Base-by-base conservation (phyloP, 2,329 filamentous ascomycete genomes). In the Colletotrichum sp. region DNA sequence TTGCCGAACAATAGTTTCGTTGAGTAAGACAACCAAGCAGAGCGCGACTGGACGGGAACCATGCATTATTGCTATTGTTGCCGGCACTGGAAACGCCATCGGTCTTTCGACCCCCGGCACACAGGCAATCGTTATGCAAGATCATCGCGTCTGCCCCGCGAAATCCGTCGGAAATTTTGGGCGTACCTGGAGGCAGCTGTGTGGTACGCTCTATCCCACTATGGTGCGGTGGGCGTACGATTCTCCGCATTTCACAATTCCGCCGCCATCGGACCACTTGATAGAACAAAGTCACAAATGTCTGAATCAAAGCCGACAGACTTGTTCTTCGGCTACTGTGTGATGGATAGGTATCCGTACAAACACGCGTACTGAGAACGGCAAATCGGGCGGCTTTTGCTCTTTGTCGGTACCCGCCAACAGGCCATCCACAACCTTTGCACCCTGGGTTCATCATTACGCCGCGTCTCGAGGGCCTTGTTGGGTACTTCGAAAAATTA, bases 121-220 rank as follows among this genome's bases (percentile, higher is more conserved):
- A 43, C 39, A 61, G 30, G 32, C 55, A 57, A 34, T 32, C 32
- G 26, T 69, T 61, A 67, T 72, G 76, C 71, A 77, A 75, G 74
- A 77, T 77, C 52, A 77, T 77, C 71, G 74, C 52, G 61, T 67
- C 67, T 43, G 70, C 73, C 71, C 71, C 65, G 66, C 74, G 71
- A 76, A 59, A 59, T 67, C 74, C 55, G 60, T 75, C 75, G 68
- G 72, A 57, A 59, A 66, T 36, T 68, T 72, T 70, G 48, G 60
- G 59, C 24, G 24, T 39, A 57, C 36, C 39, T 36, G 28, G 34
- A 43, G 52, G 16, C 65, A 68, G 34, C 39, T 52, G 57, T 64
- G 61, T 63, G 60, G 43, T 60, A 64, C 32, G 60, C 34, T 59
- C 48, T 30, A 30, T 74, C 16, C 74, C 72, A 61, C 48, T 48